A percentile compares a stretch with the other conserved stretches of the same genome.
These are phyloP conservation scores for Pythium aquatile DNA, from an alignment of 352 stramenopile species.

Conservation along the genomic window DNA sequence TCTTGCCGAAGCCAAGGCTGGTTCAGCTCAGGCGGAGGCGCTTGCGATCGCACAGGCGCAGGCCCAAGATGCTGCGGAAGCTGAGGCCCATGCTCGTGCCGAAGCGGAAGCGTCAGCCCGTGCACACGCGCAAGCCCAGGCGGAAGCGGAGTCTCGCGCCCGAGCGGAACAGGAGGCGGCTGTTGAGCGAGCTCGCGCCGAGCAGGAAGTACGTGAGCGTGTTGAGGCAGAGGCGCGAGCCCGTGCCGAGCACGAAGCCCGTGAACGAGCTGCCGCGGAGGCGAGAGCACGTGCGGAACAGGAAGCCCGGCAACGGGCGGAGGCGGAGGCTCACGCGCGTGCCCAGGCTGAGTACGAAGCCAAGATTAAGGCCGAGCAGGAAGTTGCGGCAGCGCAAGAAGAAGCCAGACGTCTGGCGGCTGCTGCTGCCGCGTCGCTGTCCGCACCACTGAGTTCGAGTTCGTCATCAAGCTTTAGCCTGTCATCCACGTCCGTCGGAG, in stretches of 20 bases:
- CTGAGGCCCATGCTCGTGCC: conserved; percentile 13
- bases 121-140: conserved; percentile 22
- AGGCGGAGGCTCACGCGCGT: neutral
- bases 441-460: conserved; percentile 14
- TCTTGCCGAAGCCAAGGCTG: conserved; percentile 29
- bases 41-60: conserved; percentile 25
- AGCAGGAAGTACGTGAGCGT: neutral
- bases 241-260: conserved; percentile 28
- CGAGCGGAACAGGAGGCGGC: conserved; percentile 18
- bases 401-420: conserved; percentile 25
- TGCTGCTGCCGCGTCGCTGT: conserved; percentile 23
- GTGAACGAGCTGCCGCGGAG: conserved; percentile 27
- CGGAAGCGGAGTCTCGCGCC: conserved; percentile 9
- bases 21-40: conserved; percentile 30
- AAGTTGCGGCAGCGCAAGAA: conserved; percentile 20
- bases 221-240: conserved; percentile 18
- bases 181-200: conserved; percentile 2
- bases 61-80: conserved; percentile 28
- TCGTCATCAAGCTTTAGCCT: conserved; percentile 22
- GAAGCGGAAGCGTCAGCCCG: conserved; percentile 31
- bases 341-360: neutral
- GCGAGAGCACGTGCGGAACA: conserved; percentile 21
- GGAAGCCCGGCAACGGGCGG: neutral
- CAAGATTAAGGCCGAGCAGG: neutral
- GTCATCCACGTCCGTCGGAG: conserved; percentile 12